Conservation (phyloP, 106 monocot genomes). For the Cymbidium sinense region DNA sequence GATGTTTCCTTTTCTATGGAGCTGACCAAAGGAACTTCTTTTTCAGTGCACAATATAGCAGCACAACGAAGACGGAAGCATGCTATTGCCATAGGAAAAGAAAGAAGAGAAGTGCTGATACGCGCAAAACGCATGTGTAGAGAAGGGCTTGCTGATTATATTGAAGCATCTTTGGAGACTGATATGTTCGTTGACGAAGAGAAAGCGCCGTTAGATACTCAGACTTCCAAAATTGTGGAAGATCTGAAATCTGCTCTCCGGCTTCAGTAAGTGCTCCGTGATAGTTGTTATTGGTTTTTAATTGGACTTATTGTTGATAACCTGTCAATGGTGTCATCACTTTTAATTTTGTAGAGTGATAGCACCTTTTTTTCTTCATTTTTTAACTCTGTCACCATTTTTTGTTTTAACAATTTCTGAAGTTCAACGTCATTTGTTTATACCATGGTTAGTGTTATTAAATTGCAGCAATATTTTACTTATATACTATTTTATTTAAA, state of each 20-base stretch:
- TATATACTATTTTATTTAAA: not conserved
- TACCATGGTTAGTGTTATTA: not conserved
- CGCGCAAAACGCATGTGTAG: constrained; percentile 87
- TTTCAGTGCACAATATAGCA: constrained; percentile 51
- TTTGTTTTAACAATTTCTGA: not conserved
- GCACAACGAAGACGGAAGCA: constrained; percentile 63
- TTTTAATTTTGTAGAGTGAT: not conserved
- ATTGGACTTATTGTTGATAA: not conserved
- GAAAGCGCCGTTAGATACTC: constrained; percentile 43
- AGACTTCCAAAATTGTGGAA: constrained; percentile 45
- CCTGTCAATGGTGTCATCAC: not conserved
- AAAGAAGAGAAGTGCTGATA: constrained; percentile 82
- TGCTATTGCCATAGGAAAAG: constrained; percentile 71
- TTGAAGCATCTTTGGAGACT: constrained; percentile 28
- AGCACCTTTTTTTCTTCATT: not conserved
- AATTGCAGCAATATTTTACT: not conserved
- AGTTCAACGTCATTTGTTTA: not conserved
- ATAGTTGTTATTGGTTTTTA: not conserved
- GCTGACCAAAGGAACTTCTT: not conserved
- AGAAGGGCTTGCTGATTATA: constrained; percentile 36
- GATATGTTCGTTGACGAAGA: constrained; percentile 79
- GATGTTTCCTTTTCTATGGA: not conserved
- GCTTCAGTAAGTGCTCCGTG: constrained; percentile 40
- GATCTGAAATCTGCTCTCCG: constrained; percentile 48
- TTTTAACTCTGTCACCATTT: not conserved